phyloP scores from a whole-genome alignment of 768 basidiomycete genomes.

The Tulasnella sp. region DNA sequence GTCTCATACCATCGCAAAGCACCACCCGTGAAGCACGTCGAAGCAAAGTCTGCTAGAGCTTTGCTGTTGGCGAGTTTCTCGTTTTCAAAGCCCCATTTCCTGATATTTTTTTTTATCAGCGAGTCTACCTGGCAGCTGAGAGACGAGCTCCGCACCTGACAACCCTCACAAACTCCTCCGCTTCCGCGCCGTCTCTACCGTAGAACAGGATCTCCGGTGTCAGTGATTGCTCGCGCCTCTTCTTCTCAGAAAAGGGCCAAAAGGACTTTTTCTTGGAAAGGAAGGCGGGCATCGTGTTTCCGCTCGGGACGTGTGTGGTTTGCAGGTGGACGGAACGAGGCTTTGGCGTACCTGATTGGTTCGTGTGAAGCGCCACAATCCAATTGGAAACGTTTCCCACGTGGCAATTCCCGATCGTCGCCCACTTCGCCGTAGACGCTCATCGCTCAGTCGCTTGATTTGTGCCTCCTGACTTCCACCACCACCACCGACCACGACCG shows the following conservation, averaged over 20 bases:
- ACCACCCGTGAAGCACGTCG: neutral
- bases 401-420: constrained; percentile 13
- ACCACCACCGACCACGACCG: neutral
- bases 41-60: neutral
- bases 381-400: neutral
- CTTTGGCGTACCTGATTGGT: neutral
- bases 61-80: neutral
- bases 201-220: neutral
- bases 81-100: constrained; percentile 6
- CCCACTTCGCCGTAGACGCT: constrained; percentile 14
- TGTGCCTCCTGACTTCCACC: neutral
- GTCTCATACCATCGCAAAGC: constrained; percentile 6
- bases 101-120: neutral
- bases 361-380: constrained; percentile 9
- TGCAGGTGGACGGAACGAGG: neutral
- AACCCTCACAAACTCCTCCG: neutral
- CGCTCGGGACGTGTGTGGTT: neutral
- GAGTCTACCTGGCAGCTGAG: neutral
- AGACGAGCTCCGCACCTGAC: neutral
- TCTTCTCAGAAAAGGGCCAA: neutral
- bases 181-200: neutral
- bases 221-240: neutral
- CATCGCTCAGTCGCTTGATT: neutral
- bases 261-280: neutral
- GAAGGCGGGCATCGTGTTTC: neutral